Evolutionary conservation across 78 protist genomes (phyloP), one percentile per base, ranked within the genome.

Genomic region (Dictyostelium firmibasis): DNA sequence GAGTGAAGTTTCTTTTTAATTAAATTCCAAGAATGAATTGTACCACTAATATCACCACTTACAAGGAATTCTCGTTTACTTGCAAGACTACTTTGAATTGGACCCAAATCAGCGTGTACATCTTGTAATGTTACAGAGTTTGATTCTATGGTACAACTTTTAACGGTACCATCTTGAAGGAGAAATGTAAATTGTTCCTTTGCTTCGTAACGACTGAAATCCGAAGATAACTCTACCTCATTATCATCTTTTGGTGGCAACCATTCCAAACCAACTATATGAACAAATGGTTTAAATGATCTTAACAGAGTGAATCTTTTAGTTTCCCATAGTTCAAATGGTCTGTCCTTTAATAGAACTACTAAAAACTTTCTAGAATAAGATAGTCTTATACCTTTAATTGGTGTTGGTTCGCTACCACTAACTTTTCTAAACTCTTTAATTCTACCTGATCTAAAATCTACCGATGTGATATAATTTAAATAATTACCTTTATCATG

Each of bases 281-380:
- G 25, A 3, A 47, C 36, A 53, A 67, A 85, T 41, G 79, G 91
- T 35, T 92, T 84, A 20, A 92, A 85, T 43, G 91, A 85, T 20
- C 96, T 60, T 14, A 92, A 33, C 23, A 85, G 83, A 3, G 91
- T 92, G 69, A 84, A 84, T 47, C 62, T 38, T 57, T 92, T 85
- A 2, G 86, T 92, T 20, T 92, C 96, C 96, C 96, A 92, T 31
- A 92, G 6, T 33, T 92, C 92, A 67, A 92, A 92, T 43, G 96
- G 96, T 27, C 96, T 67, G 29, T 92, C 96, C 13, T 83, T 81
- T 14, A 92, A 5, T 7, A 92, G 33, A 13, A 92, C 23, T 0
- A 92, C 53, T 13, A 92, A 69, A 35, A 79, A 92, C 41, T 81
- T 92, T 16, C 96, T 27, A 9, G 92, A 85, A 25, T 23, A 83